Conservation (phyloP, 2,329 filamentous ascomycete genomes). For the Aspergillus japonicus region DNA sequence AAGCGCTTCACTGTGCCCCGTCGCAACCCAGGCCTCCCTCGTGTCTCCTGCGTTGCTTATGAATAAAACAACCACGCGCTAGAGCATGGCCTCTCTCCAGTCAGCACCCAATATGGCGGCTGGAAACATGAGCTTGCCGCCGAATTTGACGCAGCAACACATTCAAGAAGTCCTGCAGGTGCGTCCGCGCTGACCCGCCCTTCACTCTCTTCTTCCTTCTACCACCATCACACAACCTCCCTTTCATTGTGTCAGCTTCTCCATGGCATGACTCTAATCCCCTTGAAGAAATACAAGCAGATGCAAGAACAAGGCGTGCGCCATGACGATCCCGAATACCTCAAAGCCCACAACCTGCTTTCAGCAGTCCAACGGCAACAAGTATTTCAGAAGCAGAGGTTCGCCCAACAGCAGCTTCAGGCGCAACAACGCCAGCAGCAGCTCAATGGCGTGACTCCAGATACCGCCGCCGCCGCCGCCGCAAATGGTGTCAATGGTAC, state of each 20-base stretch:
- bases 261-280: constrained; percentile 36
- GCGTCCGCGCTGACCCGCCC: constrained; percentile 21
- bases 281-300: constrained; percentile 74
- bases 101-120: constrained; percentile 67
- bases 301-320: constrained; percentile 85
- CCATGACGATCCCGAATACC: constrained; percentile 78
- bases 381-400: constrained; percentile 57
- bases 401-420: constrained; percentile 44
- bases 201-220: constrained; percentile 2
- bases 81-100: constrained; percentile 78
- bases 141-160: constrained; percentile 71
- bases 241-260: not conserved
- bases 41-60: constrained; percentile 27
- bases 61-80: constrained; percentile 31
- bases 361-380: constrained; percentile 65
- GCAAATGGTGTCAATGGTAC: constrained; percentile 47
- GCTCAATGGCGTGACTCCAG: constrained; percentile 39
- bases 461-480: constrained; percentile 25
- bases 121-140: constrained; percentile 61
- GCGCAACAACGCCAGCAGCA: constrained; percentile 46
- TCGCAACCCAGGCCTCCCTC: constrained; percentile 19
- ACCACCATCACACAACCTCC: not conserved
- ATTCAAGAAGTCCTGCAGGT: constrained; percentile 68
- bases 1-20: constrained; percentile 20
- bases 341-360: constrained; percentile 77